Evolutionary conservation across 495 filamentous ascomycete genomes (phyloP), one percentile per base, ranked within the genome.

Genomic region (Beverwykella pulmonaria): DNA sequence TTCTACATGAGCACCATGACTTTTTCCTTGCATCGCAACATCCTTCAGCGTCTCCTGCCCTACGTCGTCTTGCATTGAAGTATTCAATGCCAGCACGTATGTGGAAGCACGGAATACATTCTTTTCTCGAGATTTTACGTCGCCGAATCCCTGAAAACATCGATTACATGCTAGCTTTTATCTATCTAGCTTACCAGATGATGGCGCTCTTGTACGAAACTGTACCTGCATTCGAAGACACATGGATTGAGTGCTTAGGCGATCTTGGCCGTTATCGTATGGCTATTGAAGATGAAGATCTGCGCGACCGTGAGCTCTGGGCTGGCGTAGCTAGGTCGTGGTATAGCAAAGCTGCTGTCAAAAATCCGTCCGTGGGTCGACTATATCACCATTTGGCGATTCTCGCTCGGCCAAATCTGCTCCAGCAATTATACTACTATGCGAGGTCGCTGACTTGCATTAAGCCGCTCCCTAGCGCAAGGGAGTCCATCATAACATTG

Each of bases 221-320:
- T 0, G 87, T 92, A 0, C 82, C 87, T 0, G 75, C 81, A 0
- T 94, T 92, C 68, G 82, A 88, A 60, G 89, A 92, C 44, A 94
- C 88, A 0, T 96, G 92, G 92, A 88, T 94, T 23, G 92, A 96
- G 65, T 94, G 90, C 68, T 79, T 96, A 0, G 91, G 91, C 0
- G 90, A 93, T 72, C 75, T 93, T 1, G 87, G 84, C 0, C 75
- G 86, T 32, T 89, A 89, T 54, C 77, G 85, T 0, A 92, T 93
- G 88, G 89, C 88, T 0, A 86, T 92, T 25, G 89, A 93, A 71
- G 49, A 53, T 27, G 80, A 83, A 32, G 85, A 91, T 57, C 76
- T 85, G 19, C 76, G 82, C 15, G 90, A 93, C 44, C 81, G 88
- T 0, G 91, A 95, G 50, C 75, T 84, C 2, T 96, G 92, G 91